phyloP scores from a whole-genome alignment of 2,329 filamentous ascomycete species.

The Nothophaeocryptopus gaeumannii region DNA sequence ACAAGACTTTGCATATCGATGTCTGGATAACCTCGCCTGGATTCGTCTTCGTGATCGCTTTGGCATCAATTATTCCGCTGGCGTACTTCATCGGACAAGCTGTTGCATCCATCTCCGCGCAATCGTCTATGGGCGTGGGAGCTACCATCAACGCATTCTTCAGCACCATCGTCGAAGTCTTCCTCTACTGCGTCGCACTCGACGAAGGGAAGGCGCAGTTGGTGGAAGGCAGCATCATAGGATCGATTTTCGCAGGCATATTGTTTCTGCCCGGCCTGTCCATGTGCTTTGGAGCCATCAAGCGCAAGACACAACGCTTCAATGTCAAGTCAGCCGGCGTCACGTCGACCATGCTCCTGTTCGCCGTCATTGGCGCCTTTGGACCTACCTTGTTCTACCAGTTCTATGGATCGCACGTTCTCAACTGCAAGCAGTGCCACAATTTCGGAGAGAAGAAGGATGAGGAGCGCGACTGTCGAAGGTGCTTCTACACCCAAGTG shows the following conservation, averaged over 20 bases:
- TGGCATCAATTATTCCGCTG: conserved; percentile 91
- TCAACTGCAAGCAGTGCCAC: conserved; percentile 69
- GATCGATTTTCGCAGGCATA: conserved; percentile 95
- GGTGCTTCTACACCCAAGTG: conserved; percentile 89
- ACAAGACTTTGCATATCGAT: conserved; percentile 65
- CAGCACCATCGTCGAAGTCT: conserved; percentile 95
- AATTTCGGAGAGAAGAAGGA: conserved; percentile 46
- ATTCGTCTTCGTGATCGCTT: conserved; percentile 77
- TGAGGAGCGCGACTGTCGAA: conserved; percentile 69
- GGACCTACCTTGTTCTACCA: conserved; percentile 97
- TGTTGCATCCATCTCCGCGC: conserved; percentile 95
- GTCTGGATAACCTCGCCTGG: conserved; percentile 76
- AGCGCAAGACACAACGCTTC: conserved; percentile 96
- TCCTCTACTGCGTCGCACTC: conserved; percentile 91
- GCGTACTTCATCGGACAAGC: conserved; percentile 99
- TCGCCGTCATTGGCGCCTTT: conserved; percentile 92
- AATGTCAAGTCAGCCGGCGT: conserved; percentile 95
- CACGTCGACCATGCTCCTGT: conserved; percentile 95
- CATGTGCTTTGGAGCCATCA: conserved; percentile 98
- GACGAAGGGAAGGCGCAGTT: conserved; percentile 88
- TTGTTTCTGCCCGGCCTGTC: conserved; percentile 90
- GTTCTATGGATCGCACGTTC: conserved; percentile 94
- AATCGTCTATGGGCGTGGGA: conserved; percentile 96
- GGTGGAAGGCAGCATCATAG: conserved; percentile 94
- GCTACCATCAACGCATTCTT: conserved; percentile 98